A percentile compares a stretch with the other conserved stretches of the same genome.
Evolutionary conservation across 1,139 yeast species (phyloP).

Genomic region (Zygoascus sp.): DNA sequence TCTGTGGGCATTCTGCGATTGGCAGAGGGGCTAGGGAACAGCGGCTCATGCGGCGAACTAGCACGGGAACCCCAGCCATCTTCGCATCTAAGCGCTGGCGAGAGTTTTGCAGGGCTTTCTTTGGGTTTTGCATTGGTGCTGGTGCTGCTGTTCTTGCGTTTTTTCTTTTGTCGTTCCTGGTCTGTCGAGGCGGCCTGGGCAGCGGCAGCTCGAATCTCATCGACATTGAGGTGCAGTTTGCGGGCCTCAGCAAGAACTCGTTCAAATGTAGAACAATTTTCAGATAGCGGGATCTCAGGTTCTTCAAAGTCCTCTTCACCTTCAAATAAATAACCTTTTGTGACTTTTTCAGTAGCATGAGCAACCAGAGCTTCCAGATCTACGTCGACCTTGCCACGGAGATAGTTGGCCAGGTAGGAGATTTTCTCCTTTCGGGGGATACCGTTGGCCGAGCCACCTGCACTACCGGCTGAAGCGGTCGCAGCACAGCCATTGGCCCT

Average conservation of each 20-base stretch:
- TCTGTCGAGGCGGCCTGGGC: slow-evolving; percentile 11
- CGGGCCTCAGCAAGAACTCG: slow-evolving; percentile 30
- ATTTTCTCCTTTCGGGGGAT: slow-evolving; percentile 9
- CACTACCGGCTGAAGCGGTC: not conserved
- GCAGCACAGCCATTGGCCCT: not conserved
- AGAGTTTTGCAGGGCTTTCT: slow-evolving; percentile 2
- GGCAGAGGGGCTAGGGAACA: slow-evolving; percentile 3
- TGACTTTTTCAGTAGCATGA: slow-evolving; percentile 30
- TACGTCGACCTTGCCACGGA: slow-evolving; percentile 19
- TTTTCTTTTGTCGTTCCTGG: slow-evolving; percentile 9
- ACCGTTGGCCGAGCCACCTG: not conserved
- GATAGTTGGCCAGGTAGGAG: slow-evolving; percentile 18
- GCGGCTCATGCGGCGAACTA: not conserved
- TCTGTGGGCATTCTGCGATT: slow-evolving; percentile 12
- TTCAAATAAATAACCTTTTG: slow-evolving; percentile 32
- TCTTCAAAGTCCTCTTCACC: slow-evolving; percentile 28
- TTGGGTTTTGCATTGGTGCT: slow-evolving; percentile 6
- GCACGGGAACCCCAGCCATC: slow-evolving; percentile 3
- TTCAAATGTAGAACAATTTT: slow-evolving; percentile 25
- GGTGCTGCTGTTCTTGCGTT: slow-evolving; percentile 10
- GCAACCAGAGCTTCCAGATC: slow-evolving; percentile 29
- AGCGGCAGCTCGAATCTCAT: slow-evolving; percentile 23
- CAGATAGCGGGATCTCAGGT: slow-evolving; percentile 17
- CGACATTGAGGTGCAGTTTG: slow-evolving; percentile 28
- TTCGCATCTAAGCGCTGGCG: slow-evolving; percentile 7